Percentiles rank a stretch among this genome's conserved stretches.
Evolutionary conservation across 2,329 filamentous ascomycete species (phyloP).

Genomic region (Xylariaceae sp.): DNA sequence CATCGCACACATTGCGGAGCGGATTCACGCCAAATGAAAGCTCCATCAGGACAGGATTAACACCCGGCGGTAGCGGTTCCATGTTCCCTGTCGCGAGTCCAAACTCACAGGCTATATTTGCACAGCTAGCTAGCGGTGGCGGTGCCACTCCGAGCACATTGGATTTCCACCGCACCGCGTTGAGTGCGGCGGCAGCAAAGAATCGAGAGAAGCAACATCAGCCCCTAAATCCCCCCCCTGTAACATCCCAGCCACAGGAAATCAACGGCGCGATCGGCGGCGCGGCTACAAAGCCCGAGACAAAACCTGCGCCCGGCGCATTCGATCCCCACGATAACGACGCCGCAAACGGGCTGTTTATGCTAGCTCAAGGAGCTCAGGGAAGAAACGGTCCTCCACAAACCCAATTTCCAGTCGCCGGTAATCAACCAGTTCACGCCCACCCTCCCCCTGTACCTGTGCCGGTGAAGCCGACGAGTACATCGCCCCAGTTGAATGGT

Average conservation of each 20-base stretch:
- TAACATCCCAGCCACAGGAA: slow-evolving; percentile 52
- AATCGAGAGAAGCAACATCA: slow-evolving; percentile 38
- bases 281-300: slow-evolving; percentile 40
- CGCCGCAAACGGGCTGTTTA: slow-evolving; percentile 87
- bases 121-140: slow-evolving; percentile 65
- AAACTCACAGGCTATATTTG: slow-evolving; percentile 77
- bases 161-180: slow-evolving; percentile 90
- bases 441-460: slow-evolving; percentile 39
- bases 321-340: slow-evolving; percentile 91
- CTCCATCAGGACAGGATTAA: slow-evolving; percentile 82
- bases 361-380: slow-evolving; percentile 70
- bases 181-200: slow-evolving; percentile 70
- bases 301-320: slow-evolving; percentile 53
- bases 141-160: slow-evolving; percentile 84
- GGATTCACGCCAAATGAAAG: slow-evolving; percentile 97
- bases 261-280: slow-evolving; percentile 37
- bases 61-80: slow-evolving; percentile 88
- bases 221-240: slow-evolving; percentile 24
- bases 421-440: slow-evolving; percentile 42
- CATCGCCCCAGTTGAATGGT: slow-evolving; percentile 47
- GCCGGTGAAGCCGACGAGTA: slow-evolving; percentile 34
- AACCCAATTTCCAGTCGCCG: slow-evolving; percentile 41
- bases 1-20: slow-evolving; percentile 63
- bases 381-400: slow-evolving; percentile 50
- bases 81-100: slow-evolving; percentile 95